These are phyloP conservation scores for Trypanosomatidae sp. DNA, from an alignment of 208 protist species.

Conservation along the genomic window DNA sequence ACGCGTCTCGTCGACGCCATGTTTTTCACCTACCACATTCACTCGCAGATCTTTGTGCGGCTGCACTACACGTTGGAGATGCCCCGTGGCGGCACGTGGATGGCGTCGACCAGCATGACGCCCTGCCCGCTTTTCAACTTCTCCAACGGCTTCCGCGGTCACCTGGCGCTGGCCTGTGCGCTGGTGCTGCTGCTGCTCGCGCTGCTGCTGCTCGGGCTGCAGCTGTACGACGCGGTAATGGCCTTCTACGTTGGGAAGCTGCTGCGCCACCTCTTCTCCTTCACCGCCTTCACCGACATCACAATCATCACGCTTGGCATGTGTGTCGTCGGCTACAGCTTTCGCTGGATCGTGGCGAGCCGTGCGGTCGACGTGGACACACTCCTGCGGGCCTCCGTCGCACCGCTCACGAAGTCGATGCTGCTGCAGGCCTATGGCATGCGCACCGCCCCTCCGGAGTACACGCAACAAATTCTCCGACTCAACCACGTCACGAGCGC, in stretches of 20 bases:
- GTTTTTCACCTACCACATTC: conserved; percentile 24
- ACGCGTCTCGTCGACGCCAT: conserved; percentile 16
- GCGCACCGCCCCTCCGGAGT: too few relatives aligned
- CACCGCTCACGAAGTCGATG: too few relatives aligned
- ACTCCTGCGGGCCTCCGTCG: too few relatives aligned
- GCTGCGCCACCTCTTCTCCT: not conserved
- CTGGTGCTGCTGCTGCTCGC: not conserved
- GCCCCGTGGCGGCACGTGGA: conserved; percentile 7
- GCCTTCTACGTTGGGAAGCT: conserved; percentile 14
- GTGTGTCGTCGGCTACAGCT: conserved; percentile 8
- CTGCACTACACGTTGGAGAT: conserved; percentile 22
- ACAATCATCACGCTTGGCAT: not conserved
- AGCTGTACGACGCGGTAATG: conserved; percentile 8
- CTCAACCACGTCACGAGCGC: too few relatives aligned
- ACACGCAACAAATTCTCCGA: too few relatives aligned
- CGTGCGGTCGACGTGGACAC: too few relatives aligned
- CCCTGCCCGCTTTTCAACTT: conserved; percentile 3
- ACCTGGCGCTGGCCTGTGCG: not conserved
- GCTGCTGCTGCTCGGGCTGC: not conserved
- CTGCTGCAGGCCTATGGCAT: too few relatives aligned
- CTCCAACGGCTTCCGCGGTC: not conserved
- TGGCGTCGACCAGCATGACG: conserved; percentile 7
- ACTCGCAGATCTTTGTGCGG: conserved; percentile 12
- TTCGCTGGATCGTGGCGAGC: conserved; percentile 15
- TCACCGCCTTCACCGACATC: not conserved